Evolutionary conservation across 108 stramenopile genomes (phyloP), one percentile per base, ranked within the genome.

Genomic region (Asterionellopsis glacialis): DNA sequence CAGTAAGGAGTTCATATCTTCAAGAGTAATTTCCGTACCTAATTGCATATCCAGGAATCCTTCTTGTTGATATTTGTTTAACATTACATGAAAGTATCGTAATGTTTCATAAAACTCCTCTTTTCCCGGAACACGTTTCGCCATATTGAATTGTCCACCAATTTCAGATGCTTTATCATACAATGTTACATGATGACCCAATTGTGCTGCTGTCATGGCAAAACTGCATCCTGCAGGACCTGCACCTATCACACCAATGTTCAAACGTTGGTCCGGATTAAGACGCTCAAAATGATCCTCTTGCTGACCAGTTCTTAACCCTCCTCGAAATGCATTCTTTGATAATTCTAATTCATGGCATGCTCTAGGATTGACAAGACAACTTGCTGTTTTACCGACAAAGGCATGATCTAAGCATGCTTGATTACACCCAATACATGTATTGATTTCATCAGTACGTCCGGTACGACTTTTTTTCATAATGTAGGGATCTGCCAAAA

Each of bases 321-420:
- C 73, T 52, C 33, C 33, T 33, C 33, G 5, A 33, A 33, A 33
- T 40, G 74, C 62, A 11, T 62, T 67, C 58, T 74, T 75, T 16
- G 48, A 50, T 14, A 93, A 63, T 64, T 90, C 91, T 28, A 85
- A 88, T 77, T 98, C 98, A 59, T 98, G 94, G 64, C 95, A 94
- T 21, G 98, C 96, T 11, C 62, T 67, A 7, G 98, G 98, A 70
- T 98, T 98, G 51, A 98, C 98, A 40, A 98, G 80, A 67, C 98
- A 98, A 28, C 85, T 87, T 14, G 96, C 96, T 25, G 87, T 93
- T 70, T 95, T 95, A 19, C 83, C 93, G 58, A 93, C 75, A 79
- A 99, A 99, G 63, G 90, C 95, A 76, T 99, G 98, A 81, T 99
- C 98, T 48, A 99, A 74, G 76, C 98, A 99, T 7, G 98, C 98